Evolutionary conservation across 768 basidiomycete species (phyloP).

Genomic region (Chalciporus piperatus): DNA sequence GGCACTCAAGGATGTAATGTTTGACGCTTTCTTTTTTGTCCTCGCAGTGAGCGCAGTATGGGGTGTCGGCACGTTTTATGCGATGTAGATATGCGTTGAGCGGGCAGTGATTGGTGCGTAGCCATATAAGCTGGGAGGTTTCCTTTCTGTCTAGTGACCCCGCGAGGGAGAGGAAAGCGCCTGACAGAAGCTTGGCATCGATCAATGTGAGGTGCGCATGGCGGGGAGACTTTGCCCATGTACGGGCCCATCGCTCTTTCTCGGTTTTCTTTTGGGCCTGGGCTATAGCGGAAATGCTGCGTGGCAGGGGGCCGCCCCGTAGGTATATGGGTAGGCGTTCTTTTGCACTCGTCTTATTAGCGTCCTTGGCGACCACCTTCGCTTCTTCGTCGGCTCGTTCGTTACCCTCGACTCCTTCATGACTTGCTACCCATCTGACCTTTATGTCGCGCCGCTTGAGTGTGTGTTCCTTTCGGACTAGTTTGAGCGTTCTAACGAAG

Average conservation of each 20-base stretch:
- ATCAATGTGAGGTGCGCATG: not conserved
- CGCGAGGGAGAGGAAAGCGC: not conserved
- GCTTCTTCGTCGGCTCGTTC: conserved; percentile 22
- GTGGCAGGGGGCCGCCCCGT: not conserved
- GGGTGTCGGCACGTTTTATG: too few species aligned
- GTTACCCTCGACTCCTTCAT: conserved; percentile 16
- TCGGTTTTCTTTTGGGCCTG: not conserved
- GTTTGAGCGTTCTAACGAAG: not conserved
- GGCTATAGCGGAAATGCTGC: not conserved
- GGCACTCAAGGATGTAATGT: too few species aligned
- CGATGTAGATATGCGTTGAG: too few species aligned
- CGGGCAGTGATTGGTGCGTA: too few species aligned
- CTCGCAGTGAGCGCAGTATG: too few species aligned
- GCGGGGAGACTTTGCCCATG: conserved; percentile 2
- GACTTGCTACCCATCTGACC: conserved; percentile 19
- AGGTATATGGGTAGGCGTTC: not conserved
- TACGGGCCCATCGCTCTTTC: not conserved
- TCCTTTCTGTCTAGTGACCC: too few species aligned
- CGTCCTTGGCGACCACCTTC: conserved; percentile 10
- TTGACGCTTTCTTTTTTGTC: too few species aligned
- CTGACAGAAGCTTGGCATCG: not conserved
- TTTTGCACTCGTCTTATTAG: not conserved
- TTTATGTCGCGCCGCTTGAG: not conserved
- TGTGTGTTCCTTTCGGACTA: not conserved
- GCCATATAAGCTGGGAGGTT: too few species aligned